Base-by-base conservation (phyloP, 2,329 filamentous ascomycete species). In the Beauveria bassiana region DNA sequence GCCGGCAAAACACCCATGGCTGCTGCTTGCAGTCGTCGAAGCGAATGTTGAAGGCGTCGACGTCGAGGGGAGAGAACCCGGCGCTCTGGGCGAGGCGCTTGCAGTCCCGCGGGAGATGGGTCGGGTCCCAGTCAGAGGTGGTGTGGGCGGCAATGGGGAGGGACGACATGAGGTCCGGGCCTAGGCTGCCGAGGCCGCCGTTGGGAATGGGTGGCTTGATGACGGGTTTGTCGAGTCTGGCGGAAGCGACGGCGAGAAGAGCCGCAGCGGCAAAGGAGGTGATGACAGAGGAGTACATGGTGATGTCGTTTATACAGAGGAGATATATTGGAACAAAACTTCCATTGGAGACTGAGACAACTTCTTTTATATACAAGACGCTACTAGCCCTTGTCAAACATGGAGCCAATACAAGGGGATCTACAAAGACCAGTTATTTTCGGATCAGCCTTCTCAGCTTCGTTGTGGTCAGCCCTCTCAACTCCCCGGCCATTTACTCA, bases 1-100 rank as follows among this genome's bases (percentile, higher is more conserved):
- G 70, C 1, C 71, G 65, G 59, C 71, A 73, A 49, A 73, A 68
- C 55, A 68, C 66, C 71, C 71, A 73, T 26, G 65, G 61, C 59
- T 61, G 59, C 49, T 65, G 57, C 20, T 24, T 38, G 63, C 71
- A 73, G 63, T 72, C 71, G 49, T 64, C 51, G 52, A 68, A 71
- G 55, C 63, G 64, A 24, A 69, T 66, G 60, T 69, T 66, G 64
- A 68, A 71, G 47, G 67, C 64, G 34, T 61, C 63, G 24, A 71
- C 53, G 49, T 71, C 69, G 28, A 28, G 34, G 4, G 67, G 63
- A 42, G 60, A 64, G 46, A 67, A 64, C 49, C 62, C 62, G 18
- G 65, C 52, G 46, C 22, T 28, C 46, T 61, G 28, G 57, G 62
- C 62, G 1, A 63, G 24, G 26, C 53, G 59, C 50, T 66, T 64